A percentile compares a stretch with the other conserved stretches of the same genome.
phyloP scores from a whole-genome alignment of 2,329 filamentous ascomycete species.

The Pezicula rhizophila region DNA sequence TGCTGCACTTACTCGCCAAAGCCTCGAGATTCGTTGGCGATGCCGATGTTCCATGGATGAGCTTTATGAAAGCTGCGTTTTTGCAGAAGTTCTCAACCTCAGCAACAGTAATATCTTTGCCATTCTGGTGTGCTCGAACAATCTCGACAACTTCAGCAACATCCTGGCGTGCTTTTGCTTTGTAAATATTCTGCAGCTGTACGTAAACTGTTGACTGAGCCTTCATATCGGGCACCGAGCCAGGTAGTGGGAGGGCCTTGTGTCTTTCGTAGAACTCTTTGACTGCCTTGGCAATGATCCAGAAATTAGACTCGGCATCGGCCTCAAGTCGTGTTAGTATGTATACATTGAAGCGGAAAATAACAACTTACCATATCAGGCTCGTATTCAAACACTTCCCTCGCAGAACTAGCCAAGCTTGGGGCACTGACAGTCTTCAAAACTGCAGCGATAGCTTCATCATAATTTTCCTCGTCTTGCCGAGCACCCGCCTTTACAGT shows the following conservation, averaged over 20 bases:
- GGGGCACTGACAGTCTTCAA: constrained; percentile 75
- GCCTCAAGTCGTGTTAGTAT: constrained; percentile 26
- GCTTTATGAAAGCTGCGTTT: constrained; percentile 86
- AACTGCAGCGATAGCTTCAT: constrained; percentile 83
- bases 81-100: constrained; percentile 94
- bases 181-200: constrained; percentile 87
- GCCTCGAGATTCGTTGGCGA: constrained; percentile 13
- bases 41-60: constrained; percentile 51
- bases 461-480: constrained; percentile 93
- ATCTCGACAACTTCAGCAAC: constrained; percentile 64
- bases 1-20: constrained; percentile 19
- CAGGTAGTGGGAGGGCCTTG: constrained; percentile 72
- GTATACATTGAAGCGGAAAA: constrained; percentile 28
- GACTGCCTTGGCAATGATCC: constrained; percentile 80
- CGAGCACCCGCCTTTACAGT: constrained; percentile 62
- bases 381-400: constrained; percentile 71
- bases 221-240: constrained; percentile 95
- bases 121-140: constrained; percentile 48
- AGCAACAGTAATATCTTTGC: constrained; percentile 52
- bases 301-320: constrained; percentile 62
- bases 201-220: constrained; percentile 87
- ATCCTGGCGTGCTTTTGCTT: constrained; percentile 76
- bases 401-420: constrained; percentile 61
- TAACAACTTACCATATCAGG: constrained; percentile 43
- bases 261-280: constrained; percentile 70